These are phyloP conservation scores for Teratosphaeria destructans DNA, from an alignment of 2,329 filamentous ascomycete species.

Conservation along the genomic window DNA sequence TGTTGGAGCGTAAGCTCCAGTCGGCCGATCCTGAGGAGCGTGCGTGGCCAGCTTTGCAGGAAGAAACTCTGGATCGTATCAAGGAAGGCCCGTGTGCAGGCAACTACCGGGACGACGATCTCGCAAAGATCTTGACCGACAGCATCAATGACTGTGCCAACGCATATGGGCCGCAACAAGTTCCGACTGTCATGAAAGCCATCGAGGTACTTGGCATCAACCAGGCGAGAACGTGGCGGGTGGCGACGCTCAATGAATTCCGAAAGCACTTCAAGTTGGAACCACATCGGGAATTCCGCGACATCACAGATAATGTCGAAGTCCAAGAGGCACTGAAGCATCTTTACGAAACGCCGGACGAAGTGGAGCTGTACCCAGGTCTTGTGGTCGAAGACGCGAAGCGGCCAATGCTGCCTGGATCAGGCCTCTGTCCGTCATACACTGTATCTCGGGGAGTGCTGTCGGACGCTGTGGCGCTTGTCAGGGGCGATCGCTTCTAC, in stretches of 20 bases:
- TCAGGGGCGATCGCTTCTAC: slow-evolving; percentile 51
- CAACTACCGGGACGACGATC: slow-evolving; percentile 47
- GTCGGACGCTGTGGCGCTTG: slow-evolving; percentile 49
- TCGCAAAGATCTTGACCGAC: slow-evolving; percentile 45
- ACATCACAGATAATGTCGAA: slow-evolving; percentile 49
- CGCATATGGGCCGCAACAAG: slow-evolving; percentile 48
- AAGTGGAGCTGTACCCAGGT: slow-evolving; percentile 60
- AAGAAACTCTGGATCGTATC: slow-evolving; percentile 20
- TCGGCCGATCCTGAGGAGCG: slow-evolving; percentile 21
- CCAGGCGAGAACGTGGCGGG: slow-evolving; percentile 51
- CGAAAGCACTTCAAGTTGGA: slow-evolving; percentile 52
- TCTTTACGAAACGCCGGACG: slow-evolving; percentile 54
- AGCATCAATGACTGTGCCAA: slow-evolving; percentile 53
- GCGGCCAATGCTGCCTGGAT: slow-evolving; percentile 40
- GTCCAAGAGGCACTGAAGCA: slow-evolving; percentile 46
- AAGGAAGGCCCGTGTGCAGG: slow-evolving; percentile 33
- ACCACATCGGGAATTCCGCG: slow-evolving; percentile 45
- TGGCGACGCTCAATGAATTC: slow-evolving; percentile 55
- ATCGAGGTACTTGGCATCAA: slow-evolving; percentile 55
- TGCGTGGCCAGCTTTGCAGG: slow-evolving; percentile 23
- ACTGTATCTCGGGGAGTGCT: slow-evolving; percentile 47
- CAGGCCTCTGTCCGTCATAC: slow-evolving; percentile 43
- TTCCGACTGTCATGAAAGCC: slow-evolving; percentile 47
- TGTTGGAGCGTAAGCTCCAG: slow-evolving; percentile 19
- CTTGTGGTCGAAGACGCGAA: slow-evolving; percentile 52